Percentiles rank a stretch among this genome's conserved stretches.
These are phyloP conservation scores for Termitomyces sp. DNA, from an alignment of 1,284 basidiomycete genomes.

Conservation along the genomic window DNA sequence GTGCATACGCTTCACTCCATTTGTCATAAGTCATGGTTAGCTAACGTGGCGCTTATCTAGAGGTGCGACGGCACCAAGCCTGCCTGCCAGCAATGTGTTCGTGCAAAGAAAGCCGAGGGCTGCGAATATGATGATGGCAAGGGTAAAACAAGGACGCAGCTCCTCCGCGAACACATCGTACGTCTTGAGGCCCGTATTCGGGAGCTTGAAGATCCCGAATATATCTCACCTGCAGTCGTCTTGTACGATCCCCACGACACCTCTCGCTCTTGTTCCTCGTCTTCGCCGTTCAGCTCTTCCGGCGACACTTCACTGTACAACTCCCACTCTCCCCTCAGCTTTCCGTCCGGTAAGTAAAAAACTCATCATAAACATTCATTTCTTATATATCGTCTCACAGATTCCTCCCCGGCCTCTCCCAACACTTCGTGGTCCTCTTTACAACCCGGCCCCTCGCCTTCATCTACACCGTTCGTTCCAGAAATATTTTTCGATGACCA, in stretches of 20 bases:
- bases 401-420: constrained; percentile 32
- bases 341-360: constrained; percentile 46
- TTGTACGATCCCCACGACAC: constrained; percentile 50
- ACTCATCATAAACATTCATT: not conserved
- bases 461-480: constrained; percentile 43
- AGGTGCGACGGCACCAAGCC: constrained; percentile 58
- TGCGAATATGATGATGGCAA: constrained; percentile 64
- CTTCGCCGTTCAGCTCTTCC: constrained; percentile 60
- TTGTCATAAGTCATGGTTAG: constrained; percentile 5
- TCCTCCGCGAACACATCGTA: constrained; percentile 53
- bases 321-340: constrained; percentile 50
- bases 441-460: constrained; percentile 35
- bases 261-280: constrained; percentile 54
- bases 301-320: constrained; percentile 51
- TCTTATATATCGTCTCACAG: constrained; percentile 18
- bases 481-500: constrained; percentile 47
- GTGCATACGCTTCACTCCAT: constrained; percentile 32
- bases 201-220: constrained; percentile 58
- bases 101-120: constrained; percentile 53
- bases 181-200: constrained; percentile 52
- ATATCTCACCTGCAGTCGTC: constrained; percentile 46
- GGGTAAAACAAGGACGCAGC: constrained; percentile 59
- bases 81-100: constrained; percentile 55
- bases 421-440: constrained; percentile 28
- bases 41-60: constrained; percentile 27